Evolutionary conservation across 768 basidiomycete species (phyloP).

Genomic region (Ramaria rubella): DNA sequence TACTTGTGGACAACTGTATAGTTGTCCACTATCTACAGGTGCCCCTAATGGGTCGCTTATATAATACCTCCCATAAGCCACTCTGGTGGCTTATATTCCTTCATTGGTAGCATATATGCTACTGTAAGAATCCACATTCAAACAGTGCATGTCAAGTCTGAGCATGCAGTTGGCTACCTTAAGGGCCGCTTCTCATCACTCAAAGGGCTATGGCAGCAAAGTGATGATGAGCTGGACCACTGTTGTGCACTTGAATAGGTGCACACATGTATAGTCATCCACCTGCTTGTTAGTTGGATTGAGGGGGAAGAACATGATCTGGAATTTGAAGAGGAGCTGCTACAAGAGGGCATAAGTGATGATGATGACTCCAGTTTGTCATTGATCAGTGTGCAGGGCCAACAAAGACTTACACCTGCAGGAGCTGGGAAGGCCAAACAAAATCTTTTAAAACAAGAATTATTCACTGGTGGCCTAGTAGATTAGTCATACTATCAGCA

Average conservation of each 20-base stretch:
- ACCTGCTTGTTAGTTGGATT: constrained; percentile 17
- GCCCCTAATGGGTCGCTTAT: too few relatives aligned
- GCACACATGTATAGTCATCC: constrained; percentile 25
- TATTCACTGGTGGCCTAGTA: background rate
- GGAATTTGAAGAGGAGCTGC: constrained; percentile 23
- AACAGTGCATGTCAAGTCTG: constrained; percentile 32
- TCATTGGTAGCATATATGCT: too few relatives aligned
- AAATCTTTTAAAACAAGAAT: background rate
- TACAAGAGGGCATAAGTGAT: constrained; percentile 4
- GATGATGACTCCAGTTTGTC: background rate
- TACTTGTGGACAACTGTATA: too few relatives aligned
- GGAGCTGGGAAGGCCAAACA: background rate
- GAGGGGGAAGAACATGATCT: constrained; percentile 17
- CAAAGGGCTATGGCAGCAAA: too few relatives aligned
- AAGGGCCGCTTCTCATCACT: too few relatives aligned
- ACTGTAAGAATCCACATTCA: too few relatives aligned
- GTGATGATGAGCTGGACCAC: constrained; percentile 20
- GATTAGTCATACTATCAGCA: too few relatives aligned
- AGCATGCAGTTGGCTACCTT: constrained; percentile 35
- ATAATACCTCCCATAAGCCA: too few relatives aligned
- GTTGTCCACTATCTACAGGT: too few relatives aligned
- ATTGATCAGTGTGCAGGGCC: background rate
- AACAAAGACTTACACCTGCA: background rate
- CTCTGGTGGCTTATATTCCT: too few relatives aligned
- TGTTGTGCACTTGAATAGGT: constrained; percentile 28